Evolutionary conservation across 2,329 filamentous ascomycete species (phyloP).

Genomic region (Arthrobotrys megalospora): DNA sequence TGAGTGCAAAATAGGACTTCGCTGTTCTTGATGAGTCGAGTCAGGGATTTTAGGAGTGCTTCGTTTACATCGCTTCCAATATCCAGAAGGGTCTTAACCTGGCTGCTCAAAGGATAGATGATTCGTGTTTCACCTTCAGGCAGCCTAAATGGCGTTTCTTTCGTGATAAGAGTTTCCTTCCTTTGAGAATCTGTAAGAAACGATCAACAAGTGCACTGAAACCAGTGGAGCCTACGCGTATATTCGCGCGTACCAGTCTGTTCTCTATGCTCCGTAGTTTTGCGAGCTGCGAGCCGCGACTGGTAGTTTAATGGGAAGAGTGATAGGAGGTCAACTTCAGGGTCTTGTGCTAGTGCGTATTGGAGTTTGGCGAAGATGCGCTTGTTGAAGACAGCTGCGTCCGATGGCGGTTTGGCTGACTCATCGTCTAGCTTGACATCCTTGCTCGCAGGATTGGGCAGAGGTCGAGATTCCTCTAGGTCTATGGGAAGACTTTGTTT

Average conservation of each 20-base stretch:
- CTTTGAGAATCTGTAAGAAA: slow-evolving; percentile 33
- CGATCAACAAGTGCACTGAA: slow-evolving; percentile 24
- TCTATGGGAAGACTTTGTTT: not conserved
- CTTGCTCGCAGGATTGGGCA: not conserved
- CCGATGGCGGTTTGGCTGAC: slow-evolving; percentile 21
- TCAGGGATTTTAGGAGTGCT: slow-evolving; percentile 19
- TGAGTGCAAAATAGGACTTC: slow-evolving; percentile 23
- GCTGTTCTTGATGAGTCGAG: slow-evolving; percentile 35
- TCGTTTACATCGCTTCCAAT: slow-evolving; percentile 23
- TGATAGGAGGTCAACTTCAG: slow-evolving; percentile 42
- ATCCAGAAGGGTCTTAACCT: slow-evolving; percentile 22
- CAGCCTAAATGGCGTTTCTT: slow-evolving; percentile 23
- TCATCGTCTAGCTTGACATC: slow-evolving; percentile 19
- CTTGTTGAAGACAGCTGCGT: slow-evolving; percentile 36
- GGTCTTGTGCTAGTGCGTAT: slow-evolving; percentile 17
- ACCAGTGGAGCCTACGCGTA: slow-evolving; percentile 6
- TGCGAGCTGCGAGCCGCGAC: slow-evolving; percentile 33
- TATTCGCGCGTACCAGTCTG: slow-evolving; percentile 23
- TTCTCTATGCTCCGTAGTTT: slow-evolving; percentile 37
- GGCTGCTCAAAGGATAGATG: slow-evolving; percentile 23
- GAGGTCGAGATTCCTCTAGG: not conserved
- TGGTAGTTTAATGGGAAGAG: slow-evolving; percentile 41
- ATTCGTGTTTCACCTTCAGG: slow-evolving; percentile 30
- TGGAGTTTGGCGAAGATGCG: slow-evolving; percentile 31
- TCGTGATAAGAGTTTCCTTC: slow-evolving; percentile 15